These are phyloP conservation scores for Puccinia horiana DNA, from an alignment of 1,284 basidiomycete genomes.

Conservation along the genomic window DNA sequence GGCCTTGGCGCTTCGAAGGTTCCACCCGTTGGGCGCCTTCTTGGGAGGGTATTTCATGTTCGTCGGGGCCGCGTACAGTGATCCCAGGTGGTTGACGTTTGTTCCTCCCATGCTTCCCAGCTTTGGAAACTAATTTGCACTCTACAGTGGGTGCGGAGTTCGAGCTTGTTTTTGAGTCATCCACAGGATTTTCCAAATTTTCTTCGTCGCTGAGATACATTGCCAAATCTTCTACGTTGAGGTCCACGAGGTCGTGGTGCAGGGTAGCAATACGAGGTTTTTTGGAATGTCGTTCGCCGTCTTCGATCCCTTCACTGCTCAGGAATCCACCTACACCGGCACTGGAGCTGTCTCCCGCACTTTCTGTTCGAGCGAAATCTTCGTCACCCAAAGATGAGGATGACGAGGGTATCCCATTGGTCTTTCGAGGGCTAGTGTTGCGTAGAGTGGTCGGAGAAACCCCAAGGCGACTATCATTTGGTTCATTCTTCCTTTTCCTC, in stretches of 20 bases:
- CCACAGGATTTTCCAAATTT: slow-evolving; percentile 2
- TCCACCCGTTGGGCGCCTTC: not conserved
- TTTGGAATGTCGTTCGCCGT: slow-evolving; percentile 28
- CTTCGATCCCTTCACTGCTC: slow-evolving; percentile 32
- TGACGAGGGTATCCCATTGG: slow-evolving; percentile 23
- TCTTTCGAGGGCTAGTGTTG: not conserved
- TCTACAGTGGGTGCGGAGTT: not conserved
- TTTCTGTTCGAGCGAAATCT: slow-evolving; percentile 2
- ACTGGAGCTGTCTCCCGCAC: slow-evolving; percentile 7
- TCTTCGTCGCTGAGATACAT: slow-evolving; percentile 28
- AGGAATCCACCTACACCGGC: slow-evolving; percentile 34
- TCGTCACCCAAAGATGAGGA: slow-evolving; percentile 17
- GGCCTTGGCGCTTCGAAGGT: slow-evolving; percentile 10
- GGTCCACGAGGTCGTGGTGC: slow-evolving; percentile 33
- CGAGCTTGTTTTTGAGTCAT: not conserved
- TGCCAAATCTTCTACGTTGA: slow-evolving; percentile 36
- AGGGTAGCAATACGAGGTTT: slow-evolving; percentile 41
- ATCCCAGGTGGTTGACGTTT: slow-evolving; percentile 2
- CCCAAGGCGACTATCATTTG: not conserved
- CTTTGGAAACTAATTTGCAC: not conserved
- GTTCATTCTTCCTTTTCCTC: slow-evolving; percentile 36
- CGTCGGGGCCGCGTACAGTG: not conserved
- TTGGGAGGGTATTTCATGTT: not conserved
- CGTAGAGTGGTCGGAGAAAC: not conserved
- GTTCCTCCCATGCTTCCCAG: not conserved